Evolutionary conservation across 202 grass and related monocot species (phyloP).

Genomic region (Panicum virgatum): DNA sequence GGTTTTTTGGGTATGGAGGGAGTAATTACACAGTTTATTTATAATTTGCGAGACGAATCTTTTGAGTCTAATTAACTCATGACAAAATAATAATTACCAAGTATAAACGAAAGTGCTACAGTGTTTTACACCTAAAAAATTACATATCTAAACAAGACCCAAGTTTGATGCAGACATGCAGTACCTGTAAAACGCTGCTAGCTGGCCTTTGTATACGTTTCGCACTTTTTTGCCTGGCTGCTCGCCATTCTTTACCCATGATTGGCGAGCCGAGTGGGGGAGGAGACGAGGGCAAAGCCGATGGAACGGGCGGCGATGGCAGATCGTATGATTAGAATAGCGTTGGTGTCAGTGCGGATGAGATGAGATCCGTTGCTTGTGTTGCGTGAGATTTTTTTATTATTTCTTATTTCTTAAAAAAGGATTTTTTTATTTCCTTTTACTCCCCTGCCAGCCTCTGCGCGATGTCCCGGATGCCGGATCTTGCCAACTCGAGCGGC

Average conservation of each 20-base stretch:
- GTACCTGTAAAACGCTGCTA: too few relatives aligned
- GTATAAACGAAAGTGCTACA: too few relatives aligned
- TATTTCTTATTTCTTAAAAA: too few relatives aligned
- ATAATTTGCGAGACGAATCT: too few relatives aligned
- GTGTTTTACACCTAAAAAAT: too few relatives aligned
- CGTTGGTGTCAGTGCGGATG: conserved; percentile 36
- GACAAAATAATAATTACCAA: too few relatives aligned
- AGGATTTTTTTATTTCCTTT: too few relatives aligned
- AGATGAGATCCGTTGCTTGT: conserved; percentile 33
- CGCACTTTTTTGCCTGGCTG: not conserved
- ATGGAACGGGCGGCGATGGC: conserved; percentile 2
- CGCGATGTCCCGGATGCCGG: conserved; percentile 30
- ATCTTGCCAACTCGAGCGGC: conserved; percentile 29
- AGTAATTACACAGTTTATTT: too few relatives aligned
- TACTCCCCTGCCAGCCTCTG: not conserved
- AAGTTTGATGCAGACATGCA: too few relatives aligned
- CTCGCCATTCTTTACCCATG: not conserved
- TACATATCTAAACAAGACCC: too few relatives aligned
- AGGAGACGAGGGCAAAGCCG: not conserved
- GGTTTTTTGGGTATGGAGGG: too few relatives aligned
- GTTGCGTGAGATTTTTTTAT: conserved; percentile 2
- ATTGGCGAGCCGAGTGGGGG: not conserved
- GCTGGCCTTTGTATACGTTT: not conserved
- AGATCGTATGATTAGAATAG: conserved; percentile 30
- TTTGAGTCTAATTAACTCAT: too few relatives aligned